Base-by-base conservation (phyloP, 2,329 filamentous ascomycete genomes). In the Monilinia fructicola region DNA sequence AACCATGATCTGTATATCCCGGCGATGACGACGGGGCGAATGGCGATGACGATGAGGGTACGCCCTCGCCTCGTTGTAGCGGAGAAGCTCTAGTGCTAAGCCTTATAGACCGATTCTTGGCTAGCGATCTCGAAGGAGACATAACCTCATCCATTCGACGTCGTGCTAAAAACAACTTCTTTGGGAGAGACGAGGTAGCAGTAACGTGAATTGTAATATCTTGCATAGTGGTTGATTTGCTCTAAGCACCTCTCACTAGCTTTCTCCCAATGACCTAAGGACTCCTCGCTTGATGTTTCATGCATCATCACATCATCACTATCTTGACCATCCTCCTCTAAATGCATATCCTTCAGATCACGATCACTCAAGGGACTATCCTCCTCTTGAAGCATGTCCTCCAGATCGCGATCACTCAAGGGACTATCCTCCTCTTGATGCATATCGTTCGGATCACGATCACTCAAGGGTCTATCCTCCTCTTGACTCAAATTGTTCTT, bases 161-260 rank as follows among this genome's bases (percentile, higher is more conserved):
- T 26, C 50, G n/a, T 28, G 21, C 50, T n/a, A 21, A 53, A 23
- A 28, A 53, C 16, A 53, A 21, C 50, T 53, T 53, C 50, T 10
- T 10, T 23, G 2, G 50, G 50, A 21, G 50, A 23, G 26, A 53
- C 21, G n/a, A 53, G 50, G 50, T 53, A 53, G 50, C 50, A 53
- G 50, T 53, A 53, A 14, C 50, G n/a, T 14, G 50, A 53, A 11
- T 10, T 28, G 11, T 28, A 21, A 21, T 11, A 21, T 28, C 23
- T 53, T 53, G 50, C 50, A 28, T 53, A 53, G 26, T 53, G 50
- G 23, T 53, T 53, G 12, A 53, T 21, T 28, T 53, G 50, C 50
- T 14, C 21, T 11, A 53, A 11, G 50, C 2, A 53, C 26, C 1
- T 28, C n/a, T 53, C 50, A 28, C n/a, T 53, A 23, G 26, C n/a